phyloP scores from a whole-genome alignment of 2,329 filamentous ascomycete species.

The Ophiostoma piceae region DNA sequence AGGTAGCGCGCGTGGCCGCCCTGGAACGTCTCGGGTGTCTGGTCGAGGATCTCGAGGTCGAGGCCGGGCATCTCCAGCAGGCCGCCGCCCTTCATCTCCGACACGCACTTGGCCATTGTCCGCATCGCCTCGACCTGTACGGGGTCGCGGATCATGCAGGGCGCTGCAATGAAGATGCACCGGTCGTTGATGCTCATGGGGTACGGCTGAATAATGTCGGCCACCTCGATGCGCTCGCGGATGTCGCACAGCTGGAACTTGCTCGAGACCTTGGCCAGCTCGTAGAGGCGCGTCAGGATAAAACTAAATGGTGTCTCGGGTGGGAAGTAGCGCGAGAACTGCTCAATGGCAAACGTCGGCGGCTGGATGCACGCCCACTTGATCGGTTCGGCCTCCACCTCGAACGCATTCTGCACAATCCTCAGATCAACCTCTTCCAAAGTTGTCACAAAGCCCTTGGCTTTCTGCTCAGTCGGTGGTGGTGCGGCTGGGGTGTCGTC shows the following conservation, averaged over 20 bases:
- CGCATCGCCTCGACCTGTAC: slow-evolving; percentile 48
- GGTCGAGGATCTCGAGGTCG: slow-evolving; percentile 68
- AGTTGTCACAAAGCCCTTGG: slow-evolving; percentile 67
- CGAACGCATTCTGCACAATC: slow-evolving; percentile 59
- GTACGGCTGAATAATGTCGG: slow-evolving; percentile 69
- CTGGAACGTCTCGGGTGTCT: slow-evolving; percentile 43
- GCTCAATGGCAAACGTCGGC: slow-evolving; percentile 63
- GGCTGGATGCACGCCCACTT: slow-evolving; percentile 68
- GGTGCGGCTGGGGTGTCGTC: not conserved
- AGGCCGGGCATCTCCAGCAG: slow-evolving; percentile 67
- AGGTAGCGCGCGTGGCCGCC: slow-evolving; percentile 53
- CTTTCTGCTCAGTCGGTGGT: not conserved
- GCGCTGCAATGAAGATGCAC: slow-evolving; percentile 68
- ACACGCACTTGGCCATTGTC: slow-evolving; percentile 64
- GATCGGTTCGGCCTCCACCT: slow-evolving; percentile 59
- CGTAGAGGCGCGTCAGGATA: slow-evolving; percentile 68
- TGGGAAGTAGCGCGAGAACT: slow-evolving; percentile 77
- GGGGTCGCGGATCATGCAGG: slow-evolving; percentile 52
- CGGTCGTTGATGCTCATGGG: slow-evolving; percentile 67
- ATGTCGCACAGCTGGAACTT: slow-evolving; percentile 67
- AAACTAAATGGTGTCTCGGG: slow-evolving; percentile 75
- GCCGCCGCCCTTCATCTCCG: slow-evolving; percentile 59
- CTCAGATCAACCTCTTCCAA: slow-evolving; percentile 65
- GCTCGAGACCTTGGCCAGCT: slow-evolving; percentile 58
- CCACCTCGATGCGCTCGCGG: slow-evolving; percentile 58